Evolutionary conservation across 345 rosid species (phyloP).

Genomic region (Salix caprea): DNA sequence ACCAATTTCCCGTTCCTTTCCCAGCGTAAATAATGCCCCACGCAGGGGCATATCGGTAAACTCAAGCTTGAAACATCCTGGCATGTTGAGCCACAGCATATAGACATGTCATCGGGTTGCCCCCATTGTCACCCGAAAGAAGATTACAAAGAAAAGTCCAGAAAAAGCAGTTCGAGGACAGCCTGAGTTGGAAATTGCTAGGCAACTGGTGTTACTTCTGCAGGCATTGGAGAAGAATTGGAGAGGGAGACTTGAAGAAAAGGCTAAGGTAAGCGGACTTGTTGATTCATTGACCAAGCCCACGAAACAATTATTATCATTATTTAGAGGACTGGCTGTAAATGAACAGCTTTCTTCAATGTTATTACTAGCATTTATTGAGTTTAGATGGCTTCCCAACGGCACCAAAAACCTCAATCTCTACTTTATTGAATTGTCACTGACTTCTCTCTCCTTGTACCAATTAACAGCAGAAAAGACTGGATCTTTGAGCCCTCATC

Average conservation of each 20-base stretch:
- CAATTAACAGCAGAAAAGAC: slow-evolving; percentile 3
- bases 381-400: slow-evolving; percentile 39
- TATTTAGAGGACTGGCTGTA: neutral
- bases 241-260: slow-evolving; percentile 1
- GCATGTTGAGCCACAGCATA: neutral
- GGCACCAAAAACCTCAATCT: slow-evolving; percentile 13
- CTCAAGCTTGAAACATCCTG: neutral
- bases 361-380: slow-evolving; percentile 36
- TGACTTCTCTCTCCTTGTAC: neutral
- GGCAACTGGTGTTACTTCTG: neutral
- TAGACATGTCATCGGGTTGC: neutral
- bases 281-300: slow-evolving; percentile 18
- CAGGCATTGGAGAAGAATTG: slow-evolving; percentile 23
- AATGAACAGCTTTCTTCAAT: slow-evolving; percentile 18
- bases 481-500: neutral
- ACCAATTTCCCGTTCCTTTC: neutral
- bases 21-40: neutral
- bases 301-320: neutral
- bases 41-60: neutral
- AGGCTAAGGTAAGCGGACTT: slow-evolving; percentile 18
- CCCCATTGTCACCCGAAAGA: neutral
- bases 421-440: neutral
- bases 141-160: neutral
- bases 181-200: slow-evolving; percentile 12
- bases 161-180: neutral